These are phyloP conservation scores for Colletotrichum cuscutae DNA, from an alignment of 2,329 filamentous ascomycete species.

Conservation along the genomic window DNA sequence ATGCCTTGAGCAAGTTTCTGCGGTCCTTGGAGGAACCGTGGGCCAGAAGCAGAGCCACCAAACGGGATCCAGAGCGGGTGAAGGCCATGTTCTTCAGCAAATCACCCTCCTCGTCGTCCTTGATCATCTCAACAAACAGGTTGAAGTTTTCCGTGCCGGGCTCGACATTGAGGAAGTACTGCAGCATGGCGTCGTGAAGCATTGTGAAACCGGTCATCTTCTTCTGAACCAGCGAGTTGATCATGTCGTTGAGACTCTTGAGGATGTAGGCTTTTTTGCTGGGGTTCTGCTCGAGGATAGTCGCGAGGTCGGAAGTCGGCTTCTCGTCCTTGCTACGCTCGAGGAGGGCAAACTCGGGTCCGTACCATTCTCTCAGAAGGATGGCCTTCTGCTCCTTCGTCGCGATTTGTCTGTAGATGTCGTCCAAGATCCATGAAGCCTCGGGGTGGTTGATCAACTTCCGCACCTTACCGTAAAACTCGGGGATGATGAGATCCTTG, in stretches of 20 bases:
- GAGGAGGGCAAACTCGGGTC: conserved; percentile 89
- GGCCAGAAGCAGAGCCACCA: conserved; percentile 85
- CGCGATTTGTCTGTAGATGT: conserved; percentile 91
- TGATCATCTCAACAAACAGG: conserved; percentile 90
- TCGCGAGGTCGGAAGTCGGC: conserved; percentile 73
- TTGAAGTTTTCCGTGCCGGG: conserved; percentile 82
- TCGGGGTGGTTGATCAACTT: conserved; percentile 96
- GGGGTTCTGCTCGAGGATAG: conserved; percentile 80
- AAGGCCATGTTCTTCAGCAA: conserved; percentile 96
- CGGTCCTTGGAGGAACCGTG: conserved; percentile 92
- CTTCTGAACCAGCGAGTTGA: conserved; percentile 95
- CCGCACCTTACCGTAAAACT: conserved; percentile 94
- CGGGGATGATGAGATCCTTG: conserved; percentile 87
- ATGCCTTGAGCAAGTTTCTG: conserved; percentile 86
- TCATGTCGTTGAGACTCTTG: conserved; percentile 84
- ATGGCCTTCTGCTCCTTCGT: conserved; percentile 86
- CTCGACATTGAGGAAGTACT: conserved; percentile 88
- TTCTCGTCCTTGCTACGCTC: conserved; percentile 65
- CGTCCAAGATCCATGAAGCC: conserved; percentile 96
- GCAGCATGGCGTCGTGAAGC: conserved; percentile 97
- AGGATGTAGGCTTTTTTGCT: conserved; percentile 91
- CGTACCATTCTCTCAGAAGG: conserved; percentile 95
- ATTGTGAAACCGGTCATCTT: conserved; percentile 97
- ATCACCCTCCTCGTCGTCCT: conserved; percentile 91
- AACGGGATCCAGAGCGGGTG: conserved; percentile 85